phyloP scores from a whole-genome alignment of 2,329 filamentous ascomycete genomes.

The Epichloe gansuensis region DNA sequence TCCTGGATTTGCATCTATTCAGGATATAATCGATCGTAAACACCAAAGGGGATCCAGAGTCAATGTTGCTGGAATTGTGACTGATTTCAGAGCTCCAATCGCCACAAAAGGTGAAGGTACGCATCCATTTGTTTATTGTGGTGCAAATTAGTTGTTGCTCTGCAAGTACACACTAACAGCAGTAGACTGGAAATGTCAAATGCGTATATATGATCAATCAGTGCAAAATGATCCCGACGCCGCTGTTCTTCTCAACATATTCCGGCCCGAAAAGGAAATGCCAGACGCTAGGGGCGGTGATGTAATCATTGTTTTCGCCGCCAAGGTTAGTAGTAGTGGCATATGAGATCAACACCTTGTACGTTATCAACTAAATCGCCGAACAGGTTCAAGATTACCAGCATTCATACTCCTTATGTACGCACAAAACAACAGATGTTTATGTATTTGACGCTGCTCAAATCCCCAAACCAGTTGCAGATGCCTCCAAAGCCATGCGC shows the following conservation, averaged over 20 bases:
- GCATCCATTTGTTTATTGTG: constrained; percentile 3
- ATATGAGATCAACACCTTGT: neutral
- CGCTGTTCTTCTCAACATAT: constrained; percentile 42
- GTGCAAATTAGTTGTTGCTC: neutral
- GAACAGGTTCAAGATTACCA: constrained; percentile 28
- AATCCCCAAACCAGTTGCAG: constrained; percentile 22
- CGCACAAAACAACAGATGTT: constrained; percentile 29
- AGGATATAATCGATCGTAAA: constrained; percentile 30
- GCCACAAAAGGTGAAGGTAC: constrained; percentile 39
- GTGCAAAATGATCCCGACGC: constrained; percentile 28
- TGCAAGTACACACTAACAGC: neutral
- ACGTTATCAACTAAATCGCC: constrained; percentile 1
- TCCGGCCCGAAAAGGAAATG: constrained; percentile 38
- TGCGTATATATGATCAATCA: constrained; percentile 49
- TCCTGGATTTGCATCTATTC: constrained; percentile 18
- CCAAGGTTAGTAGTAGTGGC: constrained; percentile 32
- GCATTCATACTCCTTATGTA: constrained; percentile 28
- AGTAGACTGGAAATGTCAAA: constrained; percentile 45
- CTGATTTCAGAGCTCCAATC: constrained; percentile 45
- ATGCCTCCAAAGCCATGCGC: constrained; percentile 21
- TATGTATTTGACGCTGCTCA: constrained; percentile 26
- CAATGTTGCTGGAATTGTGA: constrained; percentile 58
- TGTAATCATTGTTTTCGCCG: constrained; percentile 32
- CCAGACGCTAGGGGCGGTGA: constrained; percentile 31
- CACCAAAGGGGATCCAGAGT: constrained; percentile 21